phyloP scores from a whole-genome alignment of 1,284 basidiomycete species.

The Melampsora americana region DNA sequence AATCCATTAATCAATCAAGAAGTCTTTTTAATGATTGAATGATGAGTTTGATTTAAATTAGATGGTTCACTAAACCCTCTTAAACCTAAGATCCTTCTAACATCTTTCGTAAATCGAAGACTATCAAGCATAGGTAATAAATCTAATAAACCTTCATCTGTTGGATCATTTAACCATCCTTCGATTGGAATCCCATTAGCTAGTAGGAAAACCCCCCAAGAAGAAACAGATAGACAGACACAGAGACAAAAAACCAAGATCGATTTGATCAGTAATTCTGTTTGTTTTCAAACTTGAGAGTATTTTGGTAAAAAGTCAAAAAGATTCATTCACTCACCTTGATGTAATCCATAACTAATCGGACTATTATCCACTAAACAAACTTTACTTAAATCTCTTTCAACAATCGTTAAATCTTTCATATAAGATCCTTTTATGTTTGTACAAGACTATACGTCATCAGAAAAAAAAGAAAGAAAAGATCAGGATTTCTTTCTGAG shows the following conservation, averaged over 20 bases:
- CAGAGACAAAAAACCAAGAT: background rate
- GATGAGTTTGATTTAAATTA: background rate
- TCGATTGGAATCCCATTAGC: slow-evolving; percentile 98
- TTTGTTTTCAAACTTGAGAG: too few species aligned
- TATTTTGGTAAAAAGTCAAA: too few species aligned
- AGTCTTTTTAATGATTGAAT: background rate
- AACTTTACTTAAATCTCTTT: slow-evolving; percentile 80
- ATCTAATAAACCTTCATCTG: slow-evolving; percentile 92
- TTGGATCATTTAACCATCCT: slow-evolving; percentile 96
- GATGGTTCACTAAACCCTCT: slow-evolving; percentile 51
- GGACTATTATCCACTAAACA: slow-evolving; percentile 97
- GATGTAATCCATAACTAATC: slow-evolving; percentile 80
- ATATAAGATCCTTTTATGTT: slow-evolving; percentile 89
- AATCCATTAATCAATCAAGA: slow-evolving; percentile 4
- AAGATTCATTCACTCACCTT: too few species aligned
- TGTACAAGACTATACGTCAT: slow-evolving; percentile 89
- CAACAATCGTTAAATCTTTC: slow-evolving; percentile 84
- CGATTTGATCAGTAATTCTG: background rate
- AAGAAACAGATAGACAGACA: background rate
- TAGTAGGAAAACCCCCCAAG: too few species aligned
- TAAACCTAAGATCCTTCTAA: slow-evolving; percentile 84
- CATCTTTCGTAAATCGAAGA: slow-evolving; percentile 89
- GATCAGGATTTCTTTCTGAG: too few species aligned
- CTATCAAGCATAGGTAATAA: slow-evolving; percentile 92
- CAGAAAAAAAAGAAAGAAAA: slow-evolving; percentile 1